phyloP scores from a whole-genome alignment of 1,284 basidiomycete species.

The Sphagnurus paluster region DNA sequence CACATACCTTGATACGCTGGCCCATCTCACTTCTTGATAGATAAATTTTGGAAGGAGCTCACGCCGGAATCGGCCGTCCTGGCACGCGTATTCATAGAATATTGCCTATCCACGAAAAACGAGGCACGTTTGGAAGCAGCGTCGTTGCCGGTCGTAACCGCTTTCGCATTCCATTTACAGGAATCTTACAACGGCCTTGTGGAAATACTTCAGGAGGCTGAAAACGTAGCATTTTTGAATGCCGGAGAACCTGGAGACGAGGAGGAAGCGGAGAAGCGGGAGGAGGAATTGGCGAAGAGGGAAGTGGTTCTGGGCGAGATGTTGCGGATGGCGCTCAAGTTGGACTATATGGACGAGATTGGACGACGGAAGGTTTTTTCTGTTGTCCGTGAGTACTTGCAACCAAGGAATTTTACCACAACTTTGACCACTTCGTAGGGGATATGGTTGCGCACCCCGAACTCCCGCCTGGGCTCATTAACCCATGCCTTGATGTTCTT shows the following conservation, averaged over 20 bases:
- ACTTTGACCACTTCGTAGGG: constrained; percentile 38
- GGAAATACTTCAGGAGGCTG: constrained; percentile 45
- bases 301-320: constrained; percentile 85
- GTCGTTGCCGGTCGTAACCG: constrained; percentile 83
- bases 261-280: constrained; percentile 47
- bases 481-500: constrained; percentile 85
- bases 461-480: constrained; percentile 79
- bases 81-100: constrained; percentile 82
- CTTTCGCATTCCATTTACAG: constrained; percentile 86
- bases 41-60: constrained; percentile 75
- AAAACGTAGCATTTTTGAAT: constrained; percentile 39
- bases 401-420: neutral
- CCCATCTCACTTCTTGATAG: constrained; percentile 34
- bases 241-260: constrained; percentile 40
- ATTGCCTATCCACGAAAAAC: constrained; percentile 68
- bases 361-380: constrained; percentile 91
- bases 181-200: constrained; percentile 75
- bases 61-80: constrained; percentile 86
- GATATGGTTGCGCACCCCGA: constrained; percentile 86
- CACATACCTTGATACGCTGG: neutral
- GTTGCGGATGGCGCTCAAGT: constrained; percentile 76
- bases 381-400: constrained; percentile 67
- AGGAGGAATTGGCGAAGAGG: constrained; percentile 59
- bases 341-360: constrained; percentile 95
- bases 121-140: constrained; percentile 72